These are phyloP conservation scores for Vigna unguiculata DNA, from an alignment of 306 rosid genomes.

Conservation along the genomic window DNA sequence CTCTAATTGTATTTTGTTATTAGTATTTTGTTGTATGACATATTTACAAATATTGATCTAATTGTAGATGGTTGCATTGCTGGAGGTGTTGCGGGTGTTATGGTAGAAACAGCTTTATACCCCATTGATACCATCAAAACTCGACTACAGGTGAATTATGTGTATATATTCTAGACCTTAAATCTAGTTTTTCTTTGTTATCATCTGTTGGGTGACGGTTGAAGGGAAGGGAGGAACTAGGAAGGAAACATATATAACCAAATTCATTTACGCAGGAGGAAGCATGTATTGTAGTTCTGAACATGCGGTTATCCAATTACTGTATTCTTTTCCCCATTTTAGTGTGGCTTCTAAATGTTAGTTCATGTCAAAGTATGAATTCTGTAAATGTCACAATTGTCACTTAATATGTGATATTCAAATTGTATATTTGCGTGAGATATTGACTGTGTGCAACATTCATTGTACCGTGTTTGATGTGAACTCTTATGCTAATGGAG, in stretches of 20 bases:
- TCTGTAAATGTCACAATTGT: constrained; percentile 10
- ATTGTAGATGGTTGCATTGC: constrained; percentile 87
- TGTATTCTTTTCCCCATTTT: not conserved
- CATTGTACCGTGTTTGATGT: constrained; percentile 21
- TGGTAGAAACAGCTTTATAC: constrained; percentile 89
- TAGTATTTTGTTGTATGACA: not conserved
- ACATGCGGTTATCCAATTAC: constrained; percentile 1
- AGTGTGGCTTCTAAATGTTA: constrained; percentile 4
- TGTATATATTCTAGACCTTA: not conserved
- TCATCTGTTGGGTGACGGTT: constrained; percentile 14
- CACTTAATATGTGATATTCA: not conserved
- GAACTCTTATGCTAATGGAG: constrained; percentile 9
- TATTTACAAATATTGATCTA: constrained; percentile 50
- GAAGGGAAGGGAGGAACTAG: constrained; percentile 14
- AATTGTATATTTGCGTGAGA: constrained; percentile 12
- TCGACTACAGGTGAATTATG: constrained; percentile 81
- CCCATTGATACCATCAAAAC: constrained; percentile 98
- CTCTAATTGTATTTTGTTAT: constrained; percentile 15
- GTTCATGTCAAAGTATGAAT: constrained; percentile 24
- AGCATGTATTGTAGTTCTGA: not conserved
- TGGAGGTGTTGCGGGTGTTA: constrained; percentile 90
- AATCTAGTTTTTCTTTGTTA: not conserved
- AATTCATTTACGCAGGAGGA: constrained; percentile 5
- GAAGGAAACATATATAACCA: not conserved
- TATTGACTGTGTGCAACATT: constrained; percentile 12